phyloP scores from a whole-genome alignment of 2,329 filamentous ascomycete genomes.

The Decorospora gaudefroyi region DNA sequence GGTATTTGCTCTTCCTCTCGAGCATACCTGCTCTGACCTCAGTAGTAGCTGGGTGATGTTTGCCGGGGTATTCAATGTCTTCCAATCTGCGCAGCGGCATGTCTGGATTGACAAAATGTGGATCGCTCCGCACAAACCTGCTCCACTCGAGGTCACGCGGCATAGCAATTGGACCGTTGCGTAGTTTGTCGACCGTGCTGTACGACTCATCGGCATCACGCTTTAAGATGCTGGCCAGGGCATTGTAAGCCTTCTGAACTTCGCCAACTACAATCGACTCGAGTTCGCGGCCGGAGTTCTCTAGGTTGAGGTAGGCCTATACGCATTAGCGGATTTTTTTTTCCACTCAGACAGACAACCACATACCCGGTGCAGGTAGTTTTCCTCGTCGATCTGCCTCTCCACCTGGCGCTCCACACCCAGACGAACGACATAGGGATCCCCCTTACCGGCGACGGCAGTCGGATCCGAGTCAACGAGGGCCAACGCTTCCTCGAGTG shows the following conservation, averaged over 20 bases:
- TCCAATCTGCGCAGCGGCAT: constrained; percentile 77
- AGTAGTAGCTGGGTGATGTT: constrained; percentile 77
- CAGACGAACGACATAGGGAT: constrained; percentile 86
- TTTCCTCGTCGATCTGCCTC: constrained; percentile 93
- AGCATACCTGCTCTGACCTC: constrained; percentile 90
- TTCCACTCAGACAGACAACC: constrained; percentile 36
- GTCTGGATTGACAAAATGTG: constrained; percentile 84
- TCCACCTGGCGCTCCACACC: constrained; percentile 89
- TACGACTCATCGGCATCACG: constrained; percentile 85
- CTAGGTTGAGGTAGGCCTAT: constrained; percentile 90
- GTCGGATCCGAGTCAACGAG: constrained; percentile 78
- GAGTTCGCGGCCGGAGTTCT: constrained; percentile 89
- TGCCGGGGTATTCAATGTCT: constrained; percentile 88
- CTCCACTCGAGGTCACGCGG: constrained; percentile 92
- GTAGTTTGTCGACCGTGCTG: constrained; percentile 76
- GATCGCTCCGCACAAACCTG: constrained; percentile 76
- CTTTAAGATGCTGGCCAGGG: constrained; percentile 87
- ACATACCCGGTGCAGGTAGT: constrained; percentile 91
- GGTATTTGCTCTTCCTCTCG: constrained; percentile 97
- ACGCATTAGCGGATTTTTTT: constrained; percentile 14
- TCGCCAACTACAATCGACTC: constrained; percentile 96
- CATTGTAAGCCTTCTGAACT: constrained; percentile 97
- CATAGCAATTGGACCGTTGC: constrained; percentile 85
- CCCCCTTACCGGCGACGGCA: constrained; percentile 78
- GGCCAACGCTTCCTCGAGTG: constrained; percentile 79